Base-by-base conservation (phyloP, 2,329 filamentous ascomycete genomes). In the Cladosporium sp. region DNA sequence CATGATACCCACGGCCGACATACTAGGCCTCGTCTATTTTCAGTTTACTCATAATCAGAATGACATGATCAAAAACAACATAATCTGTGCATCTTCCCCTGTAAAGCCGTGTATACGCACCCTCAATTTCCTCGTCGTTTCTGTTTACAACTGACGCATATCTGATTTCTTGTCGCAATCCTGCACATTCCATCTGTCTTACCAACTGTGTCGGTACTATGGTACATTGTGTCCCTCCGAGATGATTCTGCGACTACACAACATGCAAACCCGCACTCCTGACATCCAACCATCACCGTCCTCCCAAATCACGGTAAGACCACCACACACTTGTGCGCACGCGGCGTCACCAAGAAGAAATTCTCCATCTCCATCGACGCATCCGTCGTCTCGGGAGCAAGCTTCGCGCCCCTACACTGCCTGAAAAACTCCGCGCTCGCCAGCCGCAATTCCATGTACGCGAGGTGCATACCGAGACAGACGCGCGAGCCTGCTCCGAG, bases 401-500 rank as follows among this genome's bases (percentile, higher is more conserved):
- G 30, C 23, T 63, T 61, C 5, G 70, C 71, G 3, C 69, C 69
- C 5, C 54, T 58, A 51, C 67, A 74, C 36, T 63, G 49, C 8
- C 70, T 63, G 58, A 76, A 74, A 67, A 75, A 77, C 49, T 69
- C 67, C 1, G 71, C 71, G 5, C 70, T 65, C 2, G 68, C 71
- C 3, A 73, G 64, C 18, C 73, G 65, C 39, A 77, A 56, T 59
- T 75, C 75, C 66, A 72, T 74, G 25, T 71, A 70, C 1, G 74
- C 75, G 2, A 77, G 68, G 56, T 76, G 73, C 4, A 72, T 48
- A 3, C 75, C 75, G n/a, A 75, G 58, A 64, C 75, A 76, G 13
- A 67, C 66, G 3, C 71, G 60, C 14, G 71, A 64, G 16, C 74
- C 75, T 30, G 68, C 68, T 5, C 74, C 75, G 39, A 74, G 75